Percentiles rank a stretch among this genome's conserved stretches.
phyloP scores from a whole-genome alignment of 1,284 basidiomycete species.

The Boletus semigastroideus region DNA sequence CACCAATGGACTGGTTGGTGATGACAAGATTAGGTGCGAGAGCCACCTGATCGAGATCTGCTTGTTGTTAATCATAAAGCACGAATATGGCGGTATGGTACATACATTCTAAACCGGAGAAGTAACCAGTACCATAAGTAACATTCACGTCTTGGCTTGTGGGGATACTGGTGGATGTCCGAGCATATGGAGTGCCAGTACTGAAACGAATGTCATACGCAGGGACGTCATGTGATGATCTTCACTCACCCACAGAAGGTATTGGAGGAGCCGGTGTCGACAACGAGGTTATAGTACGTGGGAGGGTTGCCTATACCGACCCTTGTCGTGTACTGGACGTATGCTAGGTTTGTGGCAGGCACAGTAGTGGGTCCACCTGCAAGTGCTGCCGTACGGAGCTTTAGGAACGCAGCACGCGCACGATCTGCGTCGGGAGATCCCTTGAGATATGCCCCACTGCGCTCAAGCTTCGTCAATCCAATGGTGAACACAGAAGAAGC shows the following conservation, averaged over 20 bases:
- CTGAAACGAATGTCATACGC: not conserved
- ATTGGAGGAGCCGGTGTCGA: not conserved
- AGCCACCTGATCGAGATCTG: not conserved
- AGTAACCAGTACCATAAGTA: not conserved
- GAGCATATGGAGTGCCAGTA: not conserved
- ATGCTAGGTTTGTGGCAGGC: not conserved
- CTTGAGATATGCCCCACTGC: too few species aligned
- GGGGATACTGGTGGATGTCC: not conserved
- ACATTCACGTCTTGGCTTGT: not conserved
- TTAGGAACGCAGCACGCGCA: not conserved
- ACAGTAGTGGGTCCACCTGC: not conserved
- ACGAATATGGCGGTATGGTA: not conserved
- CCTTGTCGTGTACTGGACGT: not conserved
- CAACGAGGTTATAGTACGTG: not conserved
- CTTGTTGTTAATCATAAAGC: not conserved
- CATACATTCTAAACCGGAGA: not conserved
- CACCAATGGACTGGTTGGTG: not conserved
- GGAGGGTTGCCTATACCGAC: not conserved
- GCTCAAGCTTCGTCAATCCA: too few species aligned
- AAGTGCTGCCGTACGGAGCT: not conserved
- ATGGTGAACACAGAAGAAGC: too few species aligned
- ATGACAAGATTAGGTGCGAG: constrained; percentile 20
- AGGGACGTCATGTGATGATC: not conserved
- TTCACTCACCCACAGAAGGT: not conserved
- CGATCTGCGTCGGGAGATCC: too few species aligned